Evolutionary conservation across 1,284 basidiomycete species (phyloP).

Genomic region (Xerocomus minutiporus): DNA sequence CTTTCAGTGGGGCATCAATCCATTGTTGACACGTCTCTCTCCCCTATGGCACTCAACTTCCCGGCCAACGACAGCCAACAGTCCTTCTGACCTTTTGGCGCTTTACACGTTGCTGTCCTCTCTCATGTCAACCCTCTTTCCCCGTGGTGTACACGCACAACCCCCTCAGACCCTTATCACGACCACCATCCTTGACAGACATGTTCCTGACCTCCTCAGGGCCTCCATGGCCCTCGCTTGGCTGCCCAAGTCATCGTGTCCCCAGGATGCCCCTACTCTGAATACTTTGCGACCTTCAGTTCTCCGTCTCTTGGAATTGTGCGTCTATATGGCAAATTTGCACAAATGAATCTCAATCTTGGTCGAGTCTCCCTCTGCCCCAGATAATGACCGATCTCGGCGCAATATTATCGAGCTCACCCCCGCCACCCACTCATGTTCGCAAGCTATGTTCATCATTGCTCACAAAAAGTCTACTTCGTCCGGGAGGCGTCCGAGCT

Average conservation of each 20-base stretch:
- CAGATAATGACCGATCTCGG: slow-evolving; percentile 65
- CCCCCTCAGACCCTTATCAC: slow-evolving; percentile 58
- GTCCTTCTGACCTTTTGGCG: slow-evolving; percentile 34
- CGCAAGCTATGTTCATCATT: slow-evolving; percentile 55
- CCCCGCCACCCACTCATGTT: slow-evolving; percentile 45
- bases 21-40: slow-evolving; percentile 43
- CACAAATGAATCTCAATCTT: slow-evolving; percentile 12
- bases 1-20: slow-evolving; percentile 67
- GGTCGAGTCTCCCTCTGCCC: slow-evolving; percentile 53
- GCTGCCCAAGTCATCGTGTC: slow-evolving; percentile 53
- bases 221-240: slow-evolving; percentile 63
- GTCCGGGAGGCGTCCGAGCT: slow-evolving; percentile 63
- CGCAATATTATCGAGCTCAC: slow-evolving; percentile 44
- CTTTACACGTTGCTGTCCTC: slow-evolving; percentile 41
- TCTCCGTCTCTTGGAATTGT: slow-evolving; percentile 57
- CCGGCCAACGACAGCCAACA: slow-evolving; percentile 40
- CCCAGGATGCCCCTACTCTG: slow-evolving; percentile 36
- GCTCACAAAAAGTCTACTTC: slow-evolving; percentile 62
- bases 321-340: slow-evolving; percentile 31
- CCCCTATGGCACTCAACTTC: slow-evolving; percentile 36
- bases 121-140: slow-evolving; percentile 49
- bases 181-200: slow-evolving; percentile 52
- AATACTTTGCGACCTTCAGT: slow-evolving; percentile 43
- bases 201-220: slow-evolving; percentile 54
- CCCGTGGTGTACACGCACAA: slow-evolving; percentile 41